Percentiles rank a stretch among this genome's conserved stretches.
phyloP scores from a whole-genome alignment of 1,284 basidiomycete species.

The Meira nashicola region DNA sequence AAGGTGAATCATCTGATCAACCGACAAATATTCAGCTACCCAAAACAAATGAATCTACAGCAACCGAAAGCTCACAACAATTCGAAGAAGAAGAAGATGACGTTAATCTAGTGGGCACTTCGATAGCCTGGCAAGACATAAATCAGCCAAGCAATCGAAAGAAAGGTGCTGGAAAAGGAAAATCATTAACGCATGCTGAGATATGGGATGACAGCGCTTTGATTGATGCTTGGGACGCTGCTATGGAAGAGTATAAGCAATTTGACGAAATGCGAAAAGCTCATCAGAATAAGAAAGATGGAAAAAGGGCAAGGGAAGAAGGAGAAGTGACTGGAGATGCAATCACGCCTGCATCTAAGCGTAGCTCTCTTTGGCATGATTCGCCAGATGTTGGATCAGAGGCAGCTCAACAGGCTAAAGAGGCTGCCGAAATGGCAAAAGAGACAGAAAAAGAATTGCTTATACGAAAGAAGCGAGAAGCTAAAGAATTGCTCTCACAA shows the following conservation, averaged over 20 bases:
- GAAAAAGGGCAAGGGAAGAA: not conserved
- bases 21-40: not conserved
- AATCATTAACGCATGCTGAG: slow-evolving; percentile 10
- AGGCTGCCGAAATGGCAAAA: not conserved
- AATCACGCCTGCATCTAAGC: not conserved
- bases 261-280: slow-evolving; percentile 5
- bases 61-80: not conserved
- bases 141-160: not conserved
- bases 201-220: slow-evolving; percentile 18
- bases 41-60: not conserved
- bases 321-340: slow-evolving; percentile 1
- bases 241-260: slow-evolving; percentile 13
- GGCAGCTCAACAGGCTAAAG: slow-evolving; percentile 7
- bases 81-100: slow-evolving; percentile 6
- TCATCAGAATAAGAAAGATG: not conserved
- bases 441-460: slow-evolving; percentile 4
- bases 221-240: slow-evolving; percentile 14
- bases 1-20: too few species aligned
- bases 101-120: not conserved
- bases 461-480: slow-evolving; percentile 3
- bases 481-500: not conserved
- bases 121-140: slow-evolving; percentile 1
- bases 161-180: not conserved
- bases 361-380: slow-evolving; percentile 15
- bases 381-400: slow-evolving; percentile 5